Conservation (phyloP, 2,329 filamentous ascomycete species). For the Colletotrichum destructivum region DNA sequence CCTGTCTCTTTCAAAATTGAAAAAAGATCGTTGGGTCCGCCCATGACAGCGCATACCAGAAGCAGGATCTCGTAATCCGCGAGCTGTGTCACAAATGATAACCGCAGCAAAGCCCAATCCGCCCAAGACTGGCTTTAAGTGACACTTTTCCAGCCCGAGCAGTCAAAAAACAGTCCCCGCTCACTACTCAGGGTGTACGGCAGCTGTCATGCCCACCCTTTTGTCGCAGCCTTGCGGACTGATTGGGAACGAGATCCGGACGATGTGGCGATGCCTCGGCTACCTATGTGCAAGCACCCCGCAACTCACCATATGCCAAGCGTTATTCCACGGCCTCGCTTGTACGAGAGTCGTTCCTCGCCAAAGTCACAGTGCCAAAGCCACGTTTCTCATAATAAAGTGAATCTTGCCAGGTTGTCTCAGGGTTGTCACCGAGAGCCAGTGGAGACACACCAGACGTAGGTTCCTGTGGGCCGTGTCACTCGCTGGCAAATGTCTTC, state of each 20-base stretch:
- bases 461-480: neutral
- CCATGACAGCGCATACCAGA: neutral
- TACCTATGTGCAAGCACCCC: neutral
- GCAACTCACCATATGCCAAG: neutral
- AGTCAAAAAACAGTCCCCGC: neutral
- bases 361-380: neutral
- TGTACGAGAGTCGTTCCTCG: neutral
- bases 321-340: neutral
- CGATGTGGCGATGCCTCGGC: neutral
- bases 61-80: neutral
- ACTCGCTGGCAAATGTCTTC: constrained; percentile 11
- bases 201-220: neutral
- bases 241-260: neutral
- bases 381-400: constrained; percentile 2
- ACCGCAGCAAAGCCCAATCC: neutral
- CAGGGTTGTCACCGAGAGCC: constrained; percentile 17
- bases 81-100: neutral
- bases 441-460: constrained; percentile 18
- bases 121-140: neutral
- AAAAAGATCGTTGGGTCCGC: neutral
- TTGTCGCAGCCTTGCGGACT: neutral
- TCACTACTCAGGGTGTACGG: neutral
- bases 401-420: constrained; percentile 14
- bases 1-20: neutral
- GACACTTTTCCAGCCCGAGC: neutral